Evolutionary conservation across 208 protist genomes (phyloP), one percentile per base, ranked within the genome.

Genomic region (Trypanosoma avium): DNA sequence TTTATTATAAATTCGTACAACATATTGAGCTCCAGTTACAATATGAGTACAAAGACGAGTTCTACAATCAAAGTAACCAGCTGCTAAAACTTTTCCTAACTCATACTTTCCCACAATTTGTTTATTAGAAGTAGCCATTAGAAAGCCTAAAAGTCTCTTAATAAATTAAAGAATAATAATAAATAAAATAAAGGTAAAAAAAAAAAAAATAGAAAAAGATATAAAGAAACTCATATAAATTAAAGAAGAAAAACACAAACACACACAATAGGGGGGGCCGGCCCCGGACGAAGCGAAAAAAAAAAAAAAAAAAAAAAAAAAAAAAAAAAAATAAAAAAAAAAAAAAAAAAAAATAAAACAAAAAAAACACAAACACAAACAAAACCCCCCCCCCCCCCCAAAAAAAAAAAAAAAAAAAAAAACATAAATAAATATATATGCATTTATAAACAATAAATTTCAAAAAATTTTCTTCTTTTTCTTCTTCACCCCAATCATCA

Each of bases 31-130:
- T 19, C 90, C 86, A 3, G 86, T 95, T 10, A 84, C 73, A 47
- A 90, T 70, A 64, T 93, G 85, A 10, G 73, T 84, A 62, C 90
- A 95, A 42, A 95, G 60, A 10, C 86, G 84, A 0, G 83, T 95
- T 24, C 83, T 74, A 64, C 76, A 91, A 61, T 95, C 90, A 75
- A 95, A 93, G 56, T 92, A 80, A n/a, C 90, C 86, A 3, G 75
- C 77, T 2, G 84, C 86, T 15, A 95, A 67, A 6, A 91, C 83
- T 36, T 76, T 68, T 24, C 86, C 86, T 0, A 95, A 74, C 35
- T 93, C 86, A 73, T 95, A 95, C 54, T 93, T 93, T 36, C 90
- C 90, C 21, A 95, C 79, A 30, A 90, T 75, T 46, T 88, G 82
- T 10, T 70, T 73, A 13, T 36, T 55, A 7, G 59, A 54, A 2